Evolutionary conservation across 2,329 filamentous ascomycete species (phyloP).

Genomic region (Xylariaceae sp.): DNA sequence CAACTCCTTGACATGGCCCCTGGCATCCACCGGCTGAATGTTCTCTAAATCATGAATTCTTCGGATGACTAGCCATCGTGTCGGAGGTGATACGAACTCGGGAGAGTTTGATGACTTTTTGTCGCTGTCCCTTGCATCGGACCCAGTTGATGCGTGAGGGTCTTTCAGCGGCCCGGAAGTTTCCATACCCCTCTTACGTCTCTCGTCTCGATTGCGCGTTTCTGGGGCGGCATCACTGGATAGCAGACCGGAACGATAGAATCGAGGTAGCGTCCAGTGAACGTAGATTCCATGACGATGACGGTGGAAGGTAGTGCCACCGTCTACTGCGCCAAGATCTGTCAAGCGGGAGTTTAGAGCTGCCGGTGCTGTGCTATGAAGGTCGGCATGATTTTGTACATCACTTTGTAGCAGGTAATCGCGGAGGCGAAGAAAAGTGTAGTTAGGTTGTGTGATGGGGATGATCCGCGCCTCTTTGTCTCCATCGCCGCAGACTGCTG

Average conservation of each 20-base stretch:
- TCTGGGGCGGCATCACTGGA: not conserved
- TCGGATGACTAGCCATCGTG: slow-evolving; percentile 1
- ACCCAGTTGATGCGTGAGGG: too few relatives aligned
- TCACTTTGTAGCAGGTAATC: slow-evolving; percentile 37
- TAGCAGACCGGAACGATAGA: slow-evolving; percentile 33
- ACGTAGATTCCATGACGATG: slow-evolving; percentile 41
- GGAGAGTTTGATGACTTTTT: slow-evolving; percentile 1
- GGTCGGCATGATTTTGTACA: slow-evolving; percentile 35
- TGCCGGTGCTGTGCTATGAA: slow-evolving; percentile 34
- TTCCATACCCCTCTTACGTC: too few relatives aligned
- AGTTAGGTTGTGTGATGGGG: slow-evolving; percentile 47
- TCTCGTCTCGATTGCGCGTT: too few relatives aligned
- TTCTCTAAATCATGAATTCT: too few relatives aligned
- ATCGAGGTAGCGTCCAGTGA: slow-evolving; percentile 40
- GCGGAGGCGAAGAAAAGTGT: slow-evolving; percentile 41
- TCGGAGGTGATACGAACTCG: not conserved
- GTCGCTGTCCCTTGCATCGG: too few relatives aligned
- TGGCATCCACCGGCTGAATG: not conserved
- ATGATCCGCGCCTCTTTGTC: slow-evolving; percentile 30
- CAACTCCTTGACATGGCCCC: slow-evolving; percentile 15
- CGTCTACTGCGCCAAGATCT: slow-evolving; percentile 31
- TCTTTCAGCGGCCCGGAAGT: too few relatives aligned
- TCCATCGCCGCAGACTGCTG: slow-evolving; percentile 25
- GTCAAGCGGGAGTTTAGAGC: slow-evolving; percentile 35
- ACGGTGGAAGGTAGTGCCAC: not conserved